These are phyloP conservation scores for Fusarium sp. DNA, from an alignment of 2,329 filamentous ascomycete species.

Conservation along the genomic window DNA sequence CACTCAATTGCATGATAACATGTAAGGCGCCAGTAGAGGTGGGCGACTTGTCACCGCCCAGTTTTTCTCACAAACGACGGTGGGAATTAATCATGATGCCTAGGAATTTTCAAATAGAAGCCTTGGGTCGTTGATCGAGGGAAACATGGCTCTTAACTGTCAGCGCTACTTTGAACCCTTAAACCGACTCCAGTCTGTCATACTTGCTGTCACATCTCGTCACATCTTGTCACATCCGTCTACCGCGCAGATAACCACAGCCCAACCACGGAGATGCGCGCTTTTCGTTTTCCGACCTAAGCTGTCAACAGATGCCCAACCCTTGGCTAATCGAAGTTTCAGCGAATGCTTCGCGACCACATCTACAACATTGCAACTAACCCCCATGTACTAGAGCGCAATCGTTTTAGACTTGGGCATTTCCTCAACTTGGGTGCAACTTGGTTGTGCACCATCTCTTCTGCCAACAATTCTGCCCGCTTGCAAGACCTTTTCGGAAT, in stretches of 20 bases:
- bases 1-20: constrained; percentile 5
- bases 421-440: background rate
- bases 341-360: background rate
- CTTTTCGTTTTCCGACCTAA: background rate
- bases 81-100: background rate
- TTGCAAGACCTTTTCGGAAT: background rate
- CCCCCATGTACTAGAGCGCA: background rate
- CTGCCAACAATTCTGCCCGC: background rate
- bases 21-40: background rate
- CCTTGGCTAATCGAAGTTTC: background rate
- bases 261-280: background rate
- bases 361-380: background rate
- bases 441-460: background rate
- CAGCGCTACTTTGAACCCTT: background rate
- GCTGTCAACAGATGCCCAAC: background rate
- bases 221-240: background rate
- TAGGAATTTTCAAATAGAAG: background rate
- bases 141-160: background rate
- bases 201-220: background rate
- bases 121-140: background rate
- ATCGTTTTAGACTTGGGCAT: background rate
- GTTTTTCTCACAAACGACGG: background rate
- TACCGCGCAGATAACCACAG: background rate
- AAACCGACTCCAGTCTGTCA: background rate
- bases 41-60: background rate